Percentiles rank a stretch among this genome's conserved stretches.
Conservation (phyloP, 331 rosid genomes). For the Ulmus americana region DNA sequence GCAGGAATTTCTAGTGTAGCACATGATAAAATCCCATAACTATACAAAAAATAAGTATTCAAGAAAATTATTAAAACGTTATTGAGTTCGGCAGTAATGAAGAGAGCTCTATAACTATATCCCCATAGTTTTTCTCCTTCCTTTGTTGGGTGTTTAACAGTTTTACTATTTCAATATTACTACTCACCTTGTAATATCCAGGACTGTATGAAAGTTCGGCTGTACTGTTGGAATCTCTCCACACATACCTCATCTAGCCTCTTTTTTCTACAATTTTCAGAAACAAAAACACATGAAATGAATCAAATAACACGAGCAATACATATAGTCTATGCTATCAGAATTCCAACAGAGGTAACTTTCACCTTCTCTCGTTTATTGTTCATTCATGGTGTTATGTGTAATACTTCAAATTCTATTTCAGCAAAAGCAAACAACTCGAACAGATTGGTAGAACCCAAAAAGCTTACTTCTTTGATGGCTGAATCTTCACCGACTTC, state of each 20-base stretch:
- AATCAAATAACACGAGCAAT: neutral
- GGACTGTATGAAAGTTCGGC: conserved; percentile 76
- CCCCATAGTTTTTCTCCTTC: neutral
- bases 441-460: neutral
- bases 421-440: neutral
- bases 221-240: conserved; percentile 66
- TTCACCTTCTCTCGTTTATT: neutral
- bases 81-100: neutral
- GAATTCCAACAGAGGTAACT: neutral
- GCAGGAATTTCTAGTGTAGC: neutral
- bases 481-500: conserved; percentile 49
- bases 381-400: neutral
- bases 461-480: conserved; percentile 56
- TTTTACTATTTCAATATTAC: neutral
- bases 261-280: conserved; percentile 42
- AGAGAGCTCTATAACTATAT: neutral
- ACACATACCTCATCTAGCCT: conserved; percentile 81
- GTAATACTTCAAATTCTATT: neutral
- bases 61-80: neutral
- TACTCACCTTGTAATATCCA: conserved; percentile 83
- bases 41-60: neutral
- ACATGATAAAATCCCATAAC: neutral
- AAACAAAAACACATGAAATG: conserved; percentile 4
- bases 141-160: neutral
- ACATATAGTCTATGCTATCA: neutral